These are phyloP conservation scores for Lycium barbarum DNA, from an alignment of 257 asterid species.

Conservation along the genomic window DNA sequence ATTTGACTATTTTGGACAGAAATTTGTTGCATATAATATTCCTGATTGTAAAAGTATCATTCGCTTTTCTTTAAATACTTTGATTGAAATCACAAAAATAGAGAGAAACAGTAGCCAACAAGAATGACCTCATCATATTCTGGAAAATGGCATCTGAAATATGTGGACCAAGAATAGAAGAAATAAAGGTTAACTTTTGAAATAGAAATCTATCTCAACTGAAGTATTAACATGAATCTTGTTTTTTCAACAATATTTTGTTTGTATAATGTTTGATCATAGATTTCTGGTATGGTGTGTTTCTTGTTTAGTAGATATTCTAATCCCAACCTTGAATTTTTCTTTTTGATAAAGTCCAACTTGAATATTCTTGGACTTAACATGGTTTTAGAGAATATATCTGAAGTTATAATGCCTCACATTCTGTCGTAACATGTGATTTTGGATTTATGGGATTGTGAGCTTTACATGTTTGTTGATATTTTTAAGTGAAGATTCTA, in stretches of 20 bases:
- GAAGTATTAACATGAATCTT: too few species aligned
- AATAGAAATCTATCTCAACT: too few species aligned
- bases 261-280: slow-evolving; percentile 25
- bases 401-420: not conserved
- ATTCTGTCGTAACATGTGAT: not conserved
- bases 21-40: too few species aligned
- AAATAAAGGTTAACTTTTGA: too few species aligned
- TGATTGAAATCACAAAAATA: too few species aligned
- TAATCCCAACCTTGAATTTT: not conserved
- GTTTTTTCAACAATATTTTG: slow-evolving; percentile 26
- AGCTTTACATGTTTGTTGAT: not conserved
- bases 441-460: not conserved
- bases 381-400: not conserved
- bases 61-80: too few species aligned
- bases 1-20: too few species aligned
- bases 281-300: not conserved
- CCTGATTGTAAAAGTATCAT: too few species aligned
- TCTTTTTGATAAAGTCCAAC: not conserved
- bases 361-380: not conserved
- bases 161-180: too few species aligned
- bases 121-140: too few species aligned
- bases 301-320: not conserved
- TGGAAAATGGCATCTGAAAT: too few species aligned
- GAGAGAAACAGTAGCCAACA: too few species aligned
- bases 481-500: not conserved